Base-by-base conservation (phyloP, 2,329 filamentous ascomycete species). In the Chrysoporthe austroafricana region DNA sequence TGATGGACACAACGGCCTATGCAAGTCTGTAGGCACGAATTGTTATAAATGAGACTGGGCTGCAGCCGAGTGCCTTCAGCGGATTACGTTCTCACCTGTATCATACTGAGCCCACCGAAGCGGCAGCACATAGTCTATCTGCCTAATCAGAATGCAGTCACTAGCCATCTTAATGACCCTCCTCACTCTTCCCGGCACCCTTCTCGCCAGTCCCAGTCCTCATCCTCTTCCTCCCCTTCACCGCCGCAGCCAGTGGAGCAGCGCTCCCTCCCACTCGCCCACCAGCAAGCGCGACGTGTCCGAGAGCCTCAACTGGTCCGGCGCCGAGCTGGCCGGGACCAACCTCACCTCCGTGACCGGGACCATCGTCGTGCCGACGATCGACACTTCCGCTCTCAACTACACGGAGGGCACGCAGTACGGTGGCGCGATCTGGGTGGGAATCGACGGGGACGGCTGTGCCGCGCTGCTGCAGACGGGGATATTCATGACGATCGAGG, bases 361-460 rank as follows among this genome's bases (percentile, higher is more conserved):
- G 39, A 44, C 39, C 4, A 44, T 60, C 39, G 39, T 43, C 18
- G 57, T 60, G n/a, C 57, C 57, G 18, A 60, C 57, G 18, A 32
- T 42, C n/a, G 13, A 60, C 18, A 18, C n/a, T 3, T 42, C 36
- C 13, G n/a, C 21, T 16, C 8, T 7, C 3, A 44, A 60, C 8
- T 60, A 60, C 57, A 60, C 39, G 39, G 11, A 18, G 16, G 21
- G 57, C 11, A 43, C 36, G n/a, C n/a, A 60, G 57, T 60, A 60
- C n/a, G 54, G 54, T 7, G 54, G 16, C n/a, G 57, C 57, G 9
- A n/a, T 60, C 39, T 60, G 39, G 57, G 57, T 60, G 11, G 57
- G 57, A 0, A 44, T 60, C n/a, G 57, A 60, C 39, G 57, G 57
- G n/a, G 34, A 44, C 39, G 2, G 13, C 39, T 60, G 57, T 44